Evolutionary conservation across 2,329 filamentous ascomycete genomes (phyloP).

Genomic region (Colletotrichum endophyticum): DNA sequence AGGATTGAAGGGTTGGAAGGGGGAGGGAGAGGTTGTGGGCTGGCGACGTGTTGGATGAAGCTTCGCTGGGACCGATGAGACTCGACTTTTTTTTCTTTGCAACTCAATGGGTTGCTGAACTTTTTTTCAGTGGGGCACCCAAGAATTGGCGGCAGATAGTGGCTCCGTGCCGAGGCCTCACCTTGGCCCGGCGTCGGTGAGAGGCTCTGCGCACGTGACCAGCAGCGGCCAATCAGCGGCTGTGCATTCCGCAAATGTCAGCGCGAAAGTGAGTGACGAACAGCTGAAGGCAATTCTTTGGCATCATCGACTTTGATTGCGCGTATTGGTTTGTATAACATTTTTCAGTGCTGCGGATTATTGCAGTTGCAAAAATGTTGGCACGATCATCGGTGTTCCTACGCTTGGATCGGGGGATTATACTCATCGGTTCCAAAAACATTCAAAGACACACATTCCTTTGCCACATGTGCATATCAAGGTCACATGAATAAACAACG

Average conservation of each 20-base stretch:
- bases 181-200: not conserved
- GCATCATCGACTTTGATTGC: not conserved
- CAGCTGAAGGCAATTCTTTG: not conserved
- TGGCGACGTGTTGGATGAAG: not conserved
- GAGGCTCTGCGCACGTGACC: not conserved
- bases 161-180: constrained; percentile 3
- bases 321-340: not conserved
- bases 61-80: not conserved
- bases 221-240: not conserved
- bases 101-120: not conserved
- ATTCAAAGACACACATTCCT: not conserved
- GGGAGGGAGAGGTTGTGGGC: not conserved
- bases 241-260: constrained; percentile 10
- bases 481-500: not conserved
- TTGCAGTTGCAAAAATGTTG: fast-evolving
- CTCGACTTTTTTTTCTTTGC: constrained; percentile 1
- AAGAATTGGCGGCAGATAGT: not conserved
- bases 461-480: not conserved
- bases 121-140: not conserved
- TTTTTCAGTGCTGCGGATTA: not conserved
- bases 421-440: not conserved
- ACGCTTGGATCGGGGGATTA: no score
- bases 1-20: not conserved
- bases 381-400: not conserved
- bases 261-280: not conserved